Base-by-base conservation (phyloP, 2,329 filamentous ascomycete genomes). In the Coniella vitis region DNA sequence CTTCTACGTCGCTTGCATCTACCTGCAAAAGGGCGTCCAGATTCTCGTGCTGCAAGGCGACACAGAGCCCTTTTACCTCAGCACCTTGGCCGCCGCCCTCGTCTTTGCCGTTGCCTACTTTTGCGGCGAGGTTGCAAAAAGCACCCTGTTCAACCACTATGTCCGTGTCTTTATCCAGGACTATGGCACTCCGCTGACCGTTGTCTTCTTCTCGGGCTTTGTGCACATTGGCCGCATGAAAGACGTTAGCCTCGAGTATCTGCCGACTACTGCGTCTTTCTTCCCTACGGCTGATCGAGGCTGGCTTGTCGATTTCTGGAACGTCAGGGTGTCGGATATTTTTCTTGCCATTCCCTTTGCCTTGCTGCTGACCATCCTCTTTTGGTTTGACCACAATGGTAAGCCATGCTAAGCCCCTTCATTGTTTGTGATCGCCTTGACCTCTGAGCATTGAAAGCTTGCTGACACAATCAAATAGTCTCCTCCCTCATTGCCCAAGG, bases 311-410 rank as follows among this genome's bases (percentile, higher is more conserved):
- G 74, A 81, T 54, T 91, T 95, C 59, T 93, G 88, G 87, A 75
- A 91, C 56, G 74, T 94, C 47, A 71, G 70, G 39, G 79, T 85
- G 5, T 76, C 74, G 0, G 83, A 94, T 49, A 74, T 93, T 7
- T 95, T 95, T 61, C 72, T 90, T 38, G 89, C 90, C 1, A 77
- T 94, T n/a, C 90, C 90, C 0, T 95, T 95, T 68, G 89, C 87
- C 0, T 61, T 94, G 31, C 71, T 95, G 1, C 71, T 95, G 14
- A 95, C 89, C 0, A 82, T 94, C 19, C 69, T 95, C 4, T 95
- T 95, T 63, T 94, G 86, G 70, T 94, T 93, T 63, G 89, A 94
- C 60, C 89, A 94, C 61, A 94, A 93, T 57, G 84, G 84, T 87
- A 69, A 53, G 70, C 5, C 25, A 29, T 29, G 10, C n/a, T n/a